Evolutionary conservation across 2,329 filamentous ascomycete genomes (phyloP).

Genomic region (Ramularia collo-cygni): DNA sequence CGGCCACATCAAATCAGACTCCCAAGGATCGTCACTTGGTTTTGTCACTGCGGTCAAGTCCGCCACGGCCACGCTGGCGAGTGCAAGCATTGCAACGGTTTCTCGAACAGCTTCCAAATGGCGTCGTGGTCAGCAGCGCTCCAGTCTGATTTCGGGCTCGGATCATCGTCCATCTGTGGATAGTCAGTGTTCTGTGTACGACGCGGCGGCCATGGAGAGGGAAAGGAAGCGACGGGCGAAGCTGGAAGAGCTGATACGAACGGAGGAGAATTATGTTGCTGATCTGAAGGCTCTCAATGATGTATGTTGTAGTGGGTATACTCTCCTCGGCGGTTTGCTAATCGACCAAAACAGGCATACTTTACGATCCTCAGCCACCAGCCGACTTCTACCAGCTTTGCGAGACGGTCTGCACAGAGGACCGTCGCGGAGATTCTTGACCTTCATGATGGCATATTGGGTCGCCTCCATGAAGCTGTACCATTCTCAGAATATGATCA

Average conservation of each 20-base stretch:
- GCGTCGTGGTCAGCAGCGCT: slow-evolving; percentile 52
- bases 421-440: slow-evolving; percentile 62
- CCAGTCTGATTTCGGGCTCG: slow-evolving; percentile 55
- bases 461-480: slow-evolving; percentile 63
- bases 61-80: slow-evolving; percentile 69
- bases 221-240: slow-evolving; percentile 70
- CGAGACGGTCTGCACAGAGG: slow-evolving; percentile 24
- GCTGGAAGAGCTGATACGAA: slow-evolving; percentile 76
- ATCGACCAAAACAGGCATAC: slow-evolving; percentile 32
- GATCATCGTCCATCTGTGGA: slow-evolving; percentile 60
- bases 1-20: slow-evolving; percentile 39
- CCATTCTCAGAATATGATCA: slow-evolving; percentile 54
- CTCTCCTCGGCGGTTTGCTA: neutral
- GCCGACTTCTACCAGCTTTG: slow-evolving; percentile 20
- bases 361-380: slow-evolving; percentile 35
- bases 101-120: slow-evolving; percentile 51
- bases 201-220: slow-evolving; percentile 64
- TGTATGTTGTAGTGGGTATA: slow-evolving; percentile 45
- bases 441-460: slow-evolving; percentile 74
- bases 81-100: slow-evolving; percentile 59
- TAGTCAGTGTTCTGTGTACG: slow-evolving; percentile 46
- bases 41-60: slow-evolving; percentile 78
- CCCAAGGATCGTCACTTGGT: slow-evolving; percentile 67
- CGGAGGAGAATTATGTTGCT: slow-evolving; percentile 81
- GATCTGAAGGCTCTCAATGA: slow-evolving; percentile 83